These are phyloP conservation scores for Poa pratensis DNA, from an alignment of 176 grass and related monocot genomes.

Conservation along the genomic window DNA sequence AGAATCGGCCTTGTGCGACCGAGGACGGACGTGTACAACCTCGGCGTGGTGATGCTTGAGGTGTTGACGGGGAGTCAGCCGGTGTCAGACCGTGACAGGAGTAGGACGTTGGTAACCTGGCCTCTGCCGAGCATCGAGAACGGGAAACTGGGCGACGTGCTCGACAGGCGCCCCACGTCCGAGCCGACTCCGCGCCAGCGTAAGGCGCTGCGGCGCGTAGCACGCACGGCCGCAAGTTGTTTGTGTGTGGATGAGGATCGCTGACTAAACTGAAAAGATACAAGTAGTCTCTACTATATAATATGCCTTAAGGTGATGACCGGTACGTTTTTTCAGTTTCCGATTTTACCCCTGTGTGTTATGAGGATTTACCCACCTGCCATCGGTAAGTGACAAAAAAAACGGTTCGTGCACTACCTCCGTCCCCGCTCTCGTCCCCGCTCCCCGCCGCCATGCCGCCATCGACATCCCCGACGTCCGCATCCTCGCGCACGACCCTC, in stretches of 20 bases:
- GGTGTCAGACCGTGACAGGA: neutral
- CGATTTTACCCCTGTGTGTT: too few species aligned
- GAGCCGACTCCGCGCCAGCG: neutral
- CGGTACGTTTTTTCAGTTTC: too few species aligned
- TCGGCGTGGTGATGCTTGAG: constrained; percentile 75
- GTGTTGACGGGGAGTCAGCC: constrained; percentile 50
- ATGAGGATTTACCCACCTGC: too few species aligned
- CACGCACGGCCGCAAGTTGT: neutral
- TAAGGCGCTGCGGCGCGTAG: neutral
- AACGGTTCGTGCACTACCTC: constrained; percentile 84
- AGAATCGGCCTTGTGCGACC: neutral
- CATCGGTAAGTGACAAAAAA: too few species aligned
- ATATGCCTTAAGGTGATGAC: too few species aligned
- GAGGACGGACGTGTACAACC: constrained; percentile 66
- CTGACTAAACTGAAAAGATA: neutral
- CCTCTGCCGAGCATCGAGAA: neutral
- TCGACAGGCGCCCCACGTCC: neutral
- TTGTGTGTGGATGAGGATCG: neutral
- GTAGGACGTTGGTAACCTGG: neutral
- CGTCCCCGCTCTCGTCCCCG: constrained; percentile 49
- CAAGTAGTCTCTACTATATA: too few species aligned
- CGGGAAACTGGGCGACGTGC: neutral
- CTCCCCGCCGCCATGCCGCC: constrained; percentile 56
- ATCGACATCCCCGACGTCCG: constrained; percentile 77
- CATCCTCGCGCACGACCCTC: constrained; percentile 66